Percentiles rank a stretch among this genome's conserved stretches.
These are phyloP conservation scores for Cupressus sempervirens DNA, from an alignment of 75 land plant species.

Conservation along the genomic window DNA sequence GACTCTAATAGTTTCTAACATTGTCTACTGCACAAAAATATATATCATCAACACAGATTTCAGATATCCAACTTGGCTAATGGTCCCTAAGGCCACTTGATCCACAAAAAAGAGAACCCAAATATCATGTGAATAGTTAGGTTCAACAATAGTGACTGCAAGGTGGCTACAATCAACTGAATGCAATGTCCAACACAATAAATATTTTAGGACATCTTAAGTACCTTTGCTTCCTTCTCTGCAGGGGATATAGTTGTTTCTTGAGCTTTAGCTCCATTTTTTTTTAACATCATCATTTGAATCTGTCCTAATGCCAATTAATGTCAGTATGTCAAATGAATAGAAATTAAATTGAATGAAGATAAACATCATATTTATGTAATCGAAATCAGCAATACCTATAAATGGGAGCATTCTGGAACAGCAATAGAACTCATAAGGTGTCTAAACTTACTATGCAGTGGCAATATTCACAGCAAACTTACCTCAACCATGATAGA, in stretches of 20 bases:
- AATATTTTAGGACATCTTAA: not conserved
- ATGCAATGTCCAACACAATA: not conserved
- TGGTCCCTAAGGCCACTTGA: not conserved
- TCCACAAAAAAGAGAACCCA: not conserved
- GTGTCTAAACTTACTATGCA: not conserved
- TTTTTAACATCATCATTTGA: constrained; percentile 9
- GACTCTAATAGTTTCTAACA: not conserved
- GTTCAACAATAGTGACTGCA: not conserved
- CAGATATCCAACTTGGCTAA: not conserved
- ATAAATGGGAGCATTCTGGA: not conserved
- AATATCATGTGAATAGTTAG: not conserved
- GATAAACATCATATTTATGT: not conserved
- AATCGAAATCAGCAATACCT: not conserved
- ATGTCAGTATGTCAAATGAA: not conserved
- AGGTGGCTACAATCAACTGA: not conserved
- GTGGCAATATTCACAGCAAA: not conserved
- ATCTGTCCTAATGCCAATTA: not conserved
- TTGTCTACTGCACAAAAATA: constrained; percentile 18
- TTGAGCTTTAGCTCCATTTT: constrained; percentile 8
- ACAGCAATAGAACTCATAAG: not conserved
- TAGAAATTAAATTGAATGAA: not conserved
- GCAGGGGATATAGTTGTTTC: constrained; percentile 18
- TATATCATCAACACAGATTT: constrained; percentile 18
- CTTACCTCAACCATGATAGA: not conserved
- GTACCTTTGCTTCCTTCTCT: constrained; percentile 24